Percentiles rank a stretch among this genome's conserved stretches.
phyloP scores from a whole-genome alignment of 1,139 yeast genomes.

The Meyerozyma athensensis region DNA sequence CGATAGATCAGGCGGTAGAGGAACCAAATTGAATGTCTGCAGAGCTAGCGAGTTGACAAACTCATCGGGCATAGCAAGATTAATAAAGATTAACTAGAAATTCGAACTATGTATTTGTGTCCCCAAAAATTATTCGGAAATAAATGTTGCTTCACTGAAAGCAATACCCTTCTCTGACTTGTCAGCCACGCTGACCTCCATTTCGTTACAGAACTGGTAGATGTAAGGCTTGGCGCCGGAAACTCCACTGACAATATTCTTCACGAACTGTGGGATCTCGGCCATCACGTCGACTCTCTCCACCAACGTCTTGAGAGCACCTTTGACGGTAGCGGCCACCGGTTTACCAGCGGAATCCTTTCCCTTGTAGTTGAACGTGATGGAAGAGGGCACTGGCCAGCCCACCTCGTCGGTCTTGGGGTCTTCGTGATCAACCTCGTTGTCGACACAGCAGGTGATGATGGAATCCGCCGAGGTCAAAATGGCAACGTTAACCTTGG shows the following conservation, averaged over 20 bases:
- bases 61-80: background rate
- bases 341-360: slow-evolving; percentile 24
- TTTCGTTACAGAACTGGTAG: slow-evolving; percentile 76
- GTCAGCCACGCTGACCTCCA: slow-evolving; percentile 33
- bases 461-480: slow-evolving; percentile 62
- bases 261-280: slow-evolving; percentile 91
- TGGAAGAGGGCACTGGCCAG: slow-evolving; percentile 80
- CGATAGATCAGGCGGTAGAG: background rate
- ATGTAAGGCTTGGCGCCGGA: slow-evolving; percentile 95
- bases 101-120: slow-evolving; percentile 2
- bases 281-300: slow-evolving; percentile 98
- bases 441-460: slow-evolving; percentile 61
- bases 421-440: slow-evolving; percentile 59
- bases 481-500: slow-evolving; percentile 77
- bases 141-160: slow-evolving; percentile 82
- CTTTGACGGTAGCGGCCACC: slow-evolving; percentile 42
- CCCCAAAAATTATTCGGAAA: slow-evolving; percentile 32
- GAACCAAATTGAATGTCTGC: background rate
- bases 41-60: background rate
- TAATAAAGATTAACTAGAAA: background rate
- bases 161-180: slow-evolving; percentile 60
- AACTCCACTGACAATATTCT: slow-evolving; percentile 87
- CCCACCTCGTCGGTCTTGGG: slow-evolving; percentile 71
- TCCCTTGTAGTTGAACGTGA: slow-evolving; percentile 56
- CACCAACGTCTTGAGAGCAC: slow-evolving; percentile 54